These are phyloP conservation scores for Sambucus nigra DNA, from an alignment of 129 eudicot genomes.

Conservation along the genomic window DNA sequence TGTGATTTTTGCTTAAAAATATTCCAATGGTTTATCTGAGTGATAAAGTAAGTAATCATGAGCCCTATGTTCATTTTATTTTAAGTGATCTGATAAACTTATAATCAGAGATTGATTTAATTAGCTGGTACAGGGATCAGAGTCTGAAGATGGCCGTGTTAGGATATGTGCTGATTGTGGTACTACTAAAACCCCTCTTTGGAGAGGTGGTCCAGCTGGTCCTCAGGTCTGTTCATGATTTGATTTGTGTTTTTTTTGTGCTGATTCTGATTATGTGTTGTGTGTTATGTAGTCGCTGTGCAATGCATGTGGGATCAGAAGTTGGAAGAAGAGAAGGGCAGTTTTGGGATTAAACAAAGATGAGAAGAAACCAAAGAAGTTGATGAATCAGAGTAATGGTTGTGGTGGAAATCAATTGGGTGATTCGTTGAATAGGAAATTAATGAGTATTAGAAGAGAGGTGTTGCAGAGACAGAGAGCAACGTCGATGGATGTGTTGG, in stretches of 20 bases:
- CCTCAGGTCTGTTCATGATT: slow-evolving; percentile 51
- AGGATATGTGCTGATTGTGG: slow-evolving; percentile 89
- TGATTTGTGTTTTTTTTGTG: neutral
- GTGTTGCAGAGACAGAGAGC: slow-evolving; percentile 90
- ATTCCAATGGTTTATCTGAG: slow-evolving; percentile 56
- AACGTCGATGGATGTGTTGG: slow-evolving; percentile 18
- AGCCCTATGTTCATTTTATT: neutral
- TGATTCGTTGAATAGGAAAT: slow-evolving; percentile 42
- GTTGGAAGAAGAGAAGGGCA: slow-evolving; percentile 85
- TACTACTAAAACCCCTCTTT: slow-evolving; percentile 88
- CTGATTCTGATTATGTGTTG: slow-evolving; percentile 3
- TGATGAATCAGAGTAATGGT: slow-evolving; percentile 20
- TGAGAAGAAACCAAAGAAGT: slow-evolving; percentile 54
- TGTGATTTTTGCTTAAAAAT: neutral
- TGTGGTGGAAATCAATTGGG: slow-evolving; percentile 27
- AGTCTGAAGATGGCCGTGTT: slow-evolving; percentile 32
- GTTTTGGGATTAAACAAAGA: slow-evolving; percentile 56
- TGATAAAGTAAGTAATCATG: slow-evolving; percentile 66
- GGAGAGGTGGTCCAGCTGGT: slow-evolving; percentile 99
- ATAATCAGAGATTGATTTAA: neutral
- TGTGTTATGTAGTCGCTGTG: slow-evolving; percentile 56
- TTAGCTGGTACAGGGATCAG: slow-evolving; percentile 39
- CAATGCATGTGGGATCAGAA: slow-evolving; percentile 97
- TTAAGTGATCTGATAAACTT: neutral
- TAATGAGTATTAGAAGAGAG: slow-evolving; percentile 45